Conservation (phyloP, 805 yeast species). For the Ogataea ganodermae region DNA sequence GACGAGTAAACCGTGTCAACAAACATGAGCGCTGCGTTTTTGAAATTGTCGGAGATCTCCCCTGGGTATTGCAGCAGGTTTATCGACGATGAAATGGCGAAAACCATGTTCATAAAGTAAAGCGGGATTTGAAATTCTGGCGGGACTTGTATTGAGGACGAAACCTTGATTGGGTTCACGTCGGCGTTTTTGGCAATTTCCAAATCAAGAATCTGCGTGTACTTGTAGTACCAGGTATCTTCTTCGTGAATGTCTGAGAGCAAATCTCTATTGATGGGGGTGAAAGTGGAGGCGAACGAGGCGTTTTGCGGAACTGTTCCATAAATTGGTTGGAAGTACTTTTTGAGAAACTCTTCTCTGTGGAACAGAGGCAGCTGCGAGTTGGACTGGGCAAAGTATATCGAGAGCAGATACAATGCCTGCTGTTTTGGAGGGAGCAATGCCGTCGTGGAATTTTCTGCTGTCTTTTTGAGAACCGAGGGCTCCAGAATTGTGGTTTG, state of each 20-base stretch:
- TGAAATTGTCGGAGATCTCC: conserved; percentile 67
- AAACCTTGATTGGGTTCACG: conserved; percentile 37
- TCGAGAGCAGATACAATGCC: conserved; percentile 64
- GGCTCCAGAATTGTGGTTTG: conserved; percentile 30
- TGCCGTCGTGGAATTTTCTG: conserved; percentile 40
- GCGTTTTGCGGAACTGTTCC: conserved; percentile 60
- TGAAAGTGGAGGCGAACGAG: conserved; percentile 59
- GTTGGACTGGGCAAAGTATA: conserved; percentile 77
- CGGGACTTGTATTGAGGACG: conserved; percentile 48
- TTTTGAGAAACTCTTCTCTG: conserved; percentile 69
- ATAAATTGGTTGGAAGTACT: conserved; percentile 76
- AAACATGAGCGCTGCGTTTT: conserved; percentile 61
- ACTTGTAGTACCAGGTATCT: conserved; percentile 50
- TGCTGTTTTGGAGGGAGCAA: conserved; percentile 67
- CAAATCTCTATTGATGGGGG: conserved; percentile 43
- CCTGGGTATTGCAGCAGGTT: conserved; percentile 68
- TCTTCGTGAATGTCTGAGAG: conserved; percentile 33
- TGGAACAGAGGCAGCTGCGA: conserved; percentile 84
- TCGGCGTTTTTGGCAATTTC: conserved; percentile 24
- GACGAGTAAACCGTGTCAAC: conserved; percentile 59
- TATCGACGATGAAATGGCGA: conserved; percentile 79
- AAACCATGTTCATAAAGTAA: conserved; percentile 72
- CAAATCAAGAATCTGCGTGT: conserved; percentile 38
- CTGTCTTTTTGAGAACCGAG: conserved; percentile 27
- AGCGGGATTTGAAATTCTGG: conserved; percentile 50